Base-by-base conservation (phyloP, 2,329 filamentous ascomycete genomes). In the Fusarium staphyleae region DNA sequence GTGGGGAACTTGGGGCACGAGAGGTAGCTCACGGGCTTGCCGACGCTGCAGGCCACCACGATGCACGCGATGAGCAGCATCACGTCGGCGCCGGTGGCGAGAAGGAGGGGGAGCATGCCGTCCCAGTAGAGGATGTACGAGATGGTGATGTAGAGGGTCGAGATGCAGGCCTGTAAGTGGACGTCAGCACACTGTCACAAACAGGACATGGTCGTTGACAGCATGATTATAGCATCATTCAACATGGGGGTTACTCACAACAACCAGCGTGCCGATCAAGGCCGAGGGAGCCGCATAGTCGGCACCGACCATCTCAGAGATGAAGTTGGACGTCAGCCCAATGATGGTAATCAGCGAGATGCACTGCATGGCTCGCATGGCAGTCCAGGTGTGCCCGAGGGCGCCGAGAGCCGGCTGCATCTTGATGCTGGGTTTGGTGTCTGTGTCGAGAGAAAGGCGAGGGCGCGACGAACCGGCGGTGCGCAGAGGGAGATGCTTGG, bases 101-200 rank as follows among this genome's bases (percentile, higher is more conserved):
- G 80, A 48, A 93, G 82, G 57, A 92, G 86, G 5, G 91, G 89
- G 11, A 93, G 87, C 60, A 91, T 82, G 63, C 84, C 81, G 70
- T 93, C 90, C 65, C 87, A 81, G 74, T 91, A 93, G 62, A 93
- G 88, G 70, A 96, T 91, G 76, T 89, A 88, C 14, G 89, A 88
- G 65, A 96, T 87, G 65, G 83, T 82, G 61, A 87, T 84, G 80
- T 96, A 96, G 55, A 96, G 82, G 5, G 87, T 83, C 9, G 90
- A 87, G 52, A 95, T 86, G 75, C 85, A 89, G 24, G 90, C 85
- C 91, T 96, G 57, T 11, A 9, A 12, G n/a, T 24, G 22, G 22
- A 24, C 18, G 5, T 48, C 63, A 46, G 42, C 18, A 26, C 24
- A 7, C 10, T 18, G 24, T 19, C 8, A 37, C 26, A 36, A 24